Evolutionary conservation across 2,329 filamentous ascomycete genomes (phyloP).

Genomic region (Cladophialophora psammophila): DNA sequence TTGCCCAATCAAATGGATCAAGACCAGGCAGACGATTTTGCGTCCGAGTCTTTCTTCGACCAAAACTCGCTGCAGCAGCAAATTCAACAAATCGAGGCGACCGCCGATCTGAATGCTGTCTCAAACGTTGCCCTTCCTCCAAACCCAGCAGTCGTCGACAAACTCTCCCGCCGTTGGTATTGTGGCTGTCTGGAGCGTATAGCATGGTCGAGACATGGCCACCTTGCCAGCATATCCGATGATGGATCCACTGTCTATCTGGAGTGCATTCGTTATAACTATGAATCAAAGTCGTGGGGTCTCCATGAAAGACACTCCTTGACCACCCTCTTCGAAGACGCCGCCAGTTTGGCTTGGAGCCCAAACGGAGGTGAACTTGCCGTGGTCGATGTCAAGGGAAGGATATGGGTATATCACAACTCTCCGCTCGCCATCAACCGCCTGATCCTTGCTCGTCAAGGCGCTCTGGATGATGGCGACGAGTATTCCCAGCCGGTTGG

Average conservation of each 20-base stretch:
- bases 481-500: slow-evolving; percentile 82
- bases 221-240: slow-evolving; percentile 37
- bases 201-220: slow-evolving; percentile 39
- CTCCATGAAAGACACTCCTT: slow-evolving; percentile 29
- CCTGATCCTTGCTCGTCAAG: slow-evolving; percentile 67
- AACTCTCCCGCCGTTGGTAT: slow-evolving; percentile 31
- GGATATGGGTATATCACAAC: slow-evolving; percentile 76
- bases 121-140: slow-evolving; percentile 30
- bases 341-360: slow-evolving; percentile 82
- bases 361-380: slow-evolving; percentile 80
- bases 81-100: slow-evolving; percentile 36
- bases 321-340: slow-evolving; percentile 35
- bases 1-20: slow-evolving; percentile 22
- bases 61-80: slow-evolving; percentile 33
- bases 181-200: slow-evolving; percentile 35
- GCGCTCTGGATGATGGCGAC: slow-evolving; percentile 72
- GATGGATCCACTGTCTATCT: slow-evolving; percentile 36
- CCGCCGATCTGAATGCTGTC: slow-evolving; percentile 24
- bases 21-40: slow-evolving; percentile 35
- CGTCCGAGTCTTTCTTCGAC: slow-evolving; percentile 39
- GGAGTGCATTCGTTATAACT: slow-evolving; percentile 33
- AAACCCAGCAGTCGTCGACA: slow-evolving; percentile 31
- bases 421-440: slow-evolving; percentile 73
- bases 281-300: slow-evolving; percentile 29
- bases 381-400: slow-evolving; percentile 78